A percentile compares a stretch with the other conserved stretches of the same genome.
Conservation (phyloP, 257 asterid genomes). For the Nicotiana benthamiana region DNA sequence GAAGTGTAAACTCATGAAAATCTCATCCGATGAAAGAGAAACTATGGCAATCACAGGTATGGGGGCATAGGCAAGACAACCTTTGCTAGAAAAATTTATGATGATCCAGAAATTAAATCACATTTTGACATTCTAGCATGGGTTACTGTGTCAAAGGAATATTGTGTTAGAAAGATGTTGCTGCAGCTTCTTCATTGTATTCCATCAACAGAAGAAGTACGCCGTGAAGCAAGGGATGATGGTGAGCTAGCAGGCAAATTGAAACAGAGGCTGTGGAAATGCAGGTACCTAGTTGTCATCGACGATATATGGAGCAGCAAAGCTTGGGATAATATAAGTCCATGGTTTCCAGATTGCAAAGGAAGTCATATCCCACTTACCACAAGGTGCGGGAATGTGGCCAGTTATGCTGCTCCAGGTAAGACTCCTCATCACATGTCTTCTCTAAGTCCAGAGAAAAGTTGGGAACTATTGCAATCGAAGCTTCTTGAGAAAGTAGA, state of each 20-base stretch:
- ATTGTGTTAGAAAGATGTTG: not conserved
- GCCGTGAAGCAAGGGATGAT: not conserved
- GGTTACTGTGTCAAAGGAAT: not conserved
- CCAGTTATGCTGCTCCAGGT: not conserved
- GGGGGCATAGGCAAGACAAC: not conserved
- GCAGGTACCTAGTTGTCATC: constrained; percentile 12
- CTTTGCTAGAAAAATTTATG: constrained; percentile 1
- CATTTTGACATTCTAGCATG: not conserved
- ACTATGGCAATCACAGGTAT: constrained; percentile 4
- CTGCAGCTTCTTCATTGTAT: constrained; percentile 1
- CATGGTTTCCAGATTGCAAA: constrained; percentile 10
- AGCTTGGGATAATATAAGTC: constrained; percentile 2
- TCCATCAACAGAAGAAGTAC: not conserved
- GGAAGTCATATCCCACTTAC: constrained; percentile 16
- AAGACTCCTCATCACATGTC: not conserved
- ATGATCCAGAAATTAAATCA: not conserved
- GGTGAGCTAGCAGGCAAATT: not conserved
- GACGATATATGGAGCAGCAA: constrained; percentile 11
- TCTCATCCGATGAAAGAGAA: not conserved
- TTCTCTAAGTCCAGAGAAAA: not conserved
- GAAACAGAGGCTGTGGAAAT: not conserved
- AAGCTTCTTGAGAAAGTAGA: not conserved
- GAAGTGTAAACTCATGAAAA: not conserved
- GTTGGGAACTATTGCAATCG: constrained; percentile 7
- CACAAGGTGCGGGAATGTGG: constrained; percentile 6